phyloP scores from a whole-genome alignment of 2,329 filamentous ascomycete species.

The Epichloe gansuensis region DNA sequence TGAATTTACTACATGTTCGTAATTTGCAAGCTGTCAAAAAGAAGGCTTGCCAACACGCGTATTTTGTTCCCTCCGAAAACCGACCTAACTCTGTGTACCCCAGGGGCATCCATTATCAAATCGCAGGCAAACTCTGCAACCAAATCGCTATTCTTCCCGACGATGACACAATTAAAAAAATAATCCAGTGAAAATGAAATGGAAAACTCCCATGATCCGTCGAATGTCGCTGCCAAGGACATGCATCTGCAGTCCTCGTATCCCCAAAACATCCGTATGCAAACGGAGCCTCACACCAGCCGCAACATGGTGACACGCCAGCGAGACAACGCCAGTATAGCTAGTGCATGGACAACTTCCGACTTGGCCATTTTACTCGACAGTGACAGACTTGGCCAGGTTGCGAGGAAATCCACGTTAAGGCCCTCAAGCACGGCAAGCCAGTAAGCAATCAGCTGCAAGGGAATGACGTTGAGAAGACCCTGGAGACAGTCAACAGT shows the following conservation, averaged over 20 bases:
- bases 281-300: slow-evolving; percentile 3
- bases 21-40: not conserved
- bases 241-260: not conserved
- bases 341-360: not conserved
- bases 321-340: slow-evolving; percentile 5
- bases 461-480: slow-evolving; percentile 91
- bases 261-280: not conserved
- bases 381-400: slow-evolving; percentile 96
- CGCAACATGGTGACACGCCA: slow-evolving; percentile 1
- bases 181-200: not conserved
- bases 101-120: slow-evolving; percentile 4
- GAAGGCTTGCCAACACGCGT: not conserved
- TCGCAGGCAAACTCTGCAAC: slow-evolving; percentile 5
- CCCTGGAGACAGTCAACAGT: slow-evolving; percentile 94
- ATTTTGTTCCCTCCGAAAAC: slow-evolving; percentile 1
- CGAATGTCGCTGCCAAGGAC: slow-evolving; percentile 4
- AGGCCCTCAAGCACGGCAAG: slow-evolving; percentile 89
- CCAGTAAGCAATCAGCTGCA: slow-evolving; percentile 99
- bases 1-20: not conserved
- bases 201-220: slow-evolving; percentile 11
- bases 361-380: slow-evolving; percentile 57
- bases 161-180: slow-evolving; percentile 1
- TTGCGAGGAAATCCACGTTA: slow-evolving; percentile 98
- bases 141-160: slow-evolving; percentile 9
- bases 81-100: not conserved